A percentile compares a stretch with the other conserved stretches of the same genome.
Evolutionary conservation across 1,139 yeast genomes (phyloP).

Genomic region (Geotrichum reessii): DNA sequence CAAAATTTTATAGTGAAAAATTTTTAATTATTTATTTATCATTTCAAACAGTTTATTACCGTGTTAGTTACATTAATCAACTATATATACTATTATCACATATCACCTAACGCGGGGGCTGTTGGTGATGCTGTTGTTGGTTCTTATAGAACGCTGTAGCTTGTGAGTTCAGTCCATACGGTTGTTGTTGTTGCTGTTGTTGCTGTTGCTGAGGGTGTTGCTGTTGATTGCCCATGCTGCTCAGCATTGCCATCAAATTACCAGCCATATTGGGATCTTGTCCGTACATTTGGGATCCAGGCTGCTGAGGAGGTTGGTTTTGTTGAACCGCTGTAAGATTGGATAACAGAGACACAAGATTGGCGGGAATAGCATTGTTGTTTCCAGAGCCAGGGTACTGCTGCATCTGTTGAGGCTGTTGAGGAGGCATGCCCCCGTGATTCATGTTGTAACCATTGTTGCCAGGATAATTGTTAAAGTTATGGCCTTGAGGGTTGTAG

Average conservation of each 20-base stretch:
- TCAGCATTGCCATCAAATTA: constrained; percentile 17
- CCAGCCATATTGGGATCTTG: constrained; percentile 19
- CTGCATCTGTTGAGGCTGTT: constrained; percentile 9
- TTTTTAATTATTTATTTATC: no score
- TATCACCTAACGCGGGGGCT: background rate
- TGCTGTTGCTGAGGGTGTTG: background rate
- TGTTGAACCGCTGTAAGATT: constrained; percentile 11
- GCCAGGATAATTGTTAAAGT: background rate
- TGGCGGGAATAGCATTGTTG: constrained; percentile 12
- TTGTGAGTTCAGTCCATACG: background rate
- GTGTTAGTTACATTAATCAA: no score
- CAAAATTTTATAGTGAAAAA: no score
- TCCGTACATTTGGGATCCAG: constrained; percentile 4
- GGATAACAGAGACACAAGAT: constrained; percentile 14
- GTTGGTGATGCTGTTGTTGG: background rate
- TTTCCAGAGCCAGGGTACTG: constrained; percentile 4
- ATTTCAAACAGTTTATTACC: no score
- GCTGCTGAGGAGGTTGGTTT: constrained; percentile 1
- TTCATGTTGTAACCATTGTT: constrained; percentile 22
- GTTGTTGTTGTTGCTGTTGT: background rate
- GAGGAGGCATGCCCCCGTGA: constrained; percentile 30
- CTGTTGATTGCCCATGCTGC: constrained; percentile 1
- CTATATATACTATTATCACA: background rate
- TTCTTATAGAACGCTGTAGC: background rate
- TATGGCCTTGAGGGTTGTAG: background rate